Percentiles rank a stretch among this genome's conserved stretches.
Evolutionary conservation across 2,329 filamentous ascomycete genomes (phyloP).

Genomic region (Ceratocystiopsis brevicomis): DNA sequence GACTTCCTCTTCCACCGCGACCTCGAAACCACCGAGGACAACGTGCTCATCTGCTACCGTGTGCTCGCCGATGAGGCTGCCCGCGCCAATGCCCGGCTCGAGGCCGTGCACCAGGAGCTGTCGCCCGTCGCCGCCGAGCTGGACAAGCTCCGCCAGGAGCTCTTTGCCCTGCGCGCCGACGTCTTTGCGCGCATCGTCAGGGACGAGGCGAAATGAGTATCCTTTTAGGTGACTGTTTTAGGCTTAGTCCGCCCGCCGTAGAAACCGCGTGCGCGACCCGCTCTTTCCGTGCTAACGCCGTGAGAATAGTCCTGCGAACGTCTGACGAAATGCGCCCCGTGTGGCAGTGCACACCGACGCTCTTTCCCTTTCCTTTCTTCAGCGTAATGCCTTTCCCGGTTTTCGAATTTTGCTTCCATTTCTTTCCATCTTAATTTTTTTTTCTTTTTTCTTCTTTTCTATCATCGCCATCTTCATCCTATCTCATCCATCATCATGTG

Average conservation of each 20-base stretch:
- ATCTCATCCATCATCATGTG: too few species aligned
- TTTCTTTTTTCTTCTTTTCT: too few species aligned
- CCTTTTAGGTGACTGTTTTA: too few species aligned
- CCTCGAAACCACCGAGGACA: neutral
- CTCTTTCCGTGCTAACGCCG: too few species aligned
- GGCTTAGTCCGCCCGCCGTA: too few species aligned
- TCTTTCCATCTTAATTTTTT: neutral
- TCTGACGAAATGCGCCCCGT: too few species aligned
- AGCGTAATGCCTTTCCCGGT: neutral
- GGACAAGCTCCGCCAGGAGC: neutral
- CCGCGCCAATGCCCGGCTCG: neutral
- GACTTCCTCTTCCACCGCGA: neutral
- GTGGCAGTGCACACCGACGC: too few species aligned
- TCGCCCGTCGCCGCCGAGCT: neutral
- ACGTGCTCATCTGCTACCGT: neutral
- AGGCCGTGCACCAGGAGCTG: neutral
- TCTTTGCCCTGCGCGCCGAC: neutral
- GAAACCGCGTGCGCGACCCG: too few species aligned
- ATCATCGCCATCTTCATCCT: too few species aligned
- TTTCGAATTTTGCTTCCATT: neutral
- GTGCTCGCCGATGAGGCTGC: neutral
- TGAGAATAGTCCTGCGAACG: too few species aligned
- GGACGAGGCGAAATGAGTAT: neutral
- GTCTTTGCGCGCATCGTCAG: neutral
- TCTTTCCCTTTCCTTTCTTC: too few species aligned